Conservation (phyloP, 2,329 filamentous ascomycete genomes). For the Diplodia seriata region DNA sequence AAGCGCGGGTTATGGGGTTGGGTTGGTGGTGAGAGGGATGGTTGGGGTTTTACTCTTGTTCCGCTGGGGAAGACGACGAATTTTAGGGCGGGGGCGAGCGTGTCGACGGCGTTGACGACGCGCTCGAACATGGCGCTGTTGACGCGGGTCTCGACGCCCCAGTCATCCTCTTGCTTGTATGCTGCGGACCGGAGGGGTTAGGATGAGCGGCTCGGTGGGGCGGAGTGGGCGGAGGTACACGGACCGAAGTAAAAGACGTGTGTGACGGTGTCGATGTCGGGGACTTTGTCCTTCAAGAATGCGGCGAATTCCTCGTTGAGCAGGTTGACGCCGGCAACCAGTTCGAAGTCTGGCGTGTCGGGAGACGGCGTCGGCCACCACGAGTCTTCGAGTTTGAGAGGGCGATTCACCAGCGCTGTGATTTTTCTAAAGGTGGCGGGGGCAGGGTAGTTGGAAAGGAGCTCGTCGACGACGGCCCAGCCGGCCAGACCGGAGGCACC, state of each 20-base stretch:
- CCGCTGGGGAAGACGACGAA: slow-evolving; percentile 47
- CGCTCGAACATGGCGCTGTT: slow-evolving; percentile 46
- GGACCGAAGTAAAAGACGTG: slow-evolving; percentile 50
- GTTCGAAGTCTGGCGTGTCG: slow-evolving; percentile 37
- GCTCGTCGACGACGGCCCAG: slow-evolving; percentile 53
- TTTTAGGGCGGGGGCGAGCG: slow-evolving; percentile 41
- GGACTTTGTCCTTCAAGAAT: slow-evolving; percentile 41
- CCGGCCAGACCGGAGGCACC: slow-evolving; percentile 53
- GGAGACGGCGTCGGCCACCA: slow-evolving; percentile 43
- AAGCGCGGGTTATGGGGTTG: background rate
- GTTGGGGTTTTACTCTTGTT: slow-evolving; percentile 38
- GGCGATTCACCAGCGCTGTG: slow-evolving; percentile 53
- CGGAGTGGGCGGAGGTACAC: slow-evolving; percentile 34
- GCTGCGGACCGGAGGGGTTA: slow-evolving; percentile 33
- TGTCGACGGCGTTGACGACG: slow-evolving; percentile 43
- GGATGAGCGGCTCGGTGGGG: background rate
- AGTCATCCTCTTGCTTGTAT: slow-evolving; percentile 36
- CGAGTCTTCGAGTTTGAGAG: slow-evolving; percentile 43
- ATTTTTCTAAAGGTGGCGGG: slow-evolving; percentile 46
- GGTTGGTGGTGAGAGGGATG: slow-evolving; percentile 34
- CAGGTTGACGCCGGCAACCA: slow-evolving; percentile 48
- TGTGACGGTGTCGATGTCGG: slow-evolving; percentile 41
- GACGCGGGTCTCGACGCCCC: slow-evolving; percentile 36
- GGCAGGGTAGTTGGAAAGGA: slow-evolving; percentile 48
- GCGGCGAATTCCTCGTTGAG: slow-evolving; percentile 36